A percentile compares a stretch with the other conserved stretches of the same genome.
phyloP scores from a whole-genome alignment of 129 eudicot genomes.

The Tanacetum coccineum region DNA sequence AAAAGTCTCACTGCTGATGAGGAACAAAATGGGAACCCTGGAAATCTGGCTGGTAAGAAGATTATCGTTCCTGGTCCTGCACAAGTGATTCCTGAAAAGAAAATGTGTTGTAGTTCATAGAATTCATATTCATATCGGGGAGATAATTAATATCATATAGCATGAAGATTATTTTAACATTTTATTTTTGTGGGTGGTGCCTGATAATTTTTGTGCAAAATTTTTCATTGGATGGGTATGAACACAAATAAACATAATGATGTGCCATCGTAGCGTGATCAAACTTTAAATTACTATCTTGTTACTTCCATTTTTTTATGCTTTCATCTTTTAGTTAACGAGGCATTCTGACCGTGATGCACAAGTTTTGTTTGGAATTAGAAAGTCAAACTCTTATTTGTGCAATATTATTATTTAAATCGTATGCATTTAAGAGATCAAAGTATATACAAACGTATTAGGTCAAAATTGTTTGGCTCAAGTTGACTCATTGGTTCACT shows the following conservation, averaged over 20 bases:
- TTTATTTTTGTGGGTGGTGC: conserved; percentile 19
- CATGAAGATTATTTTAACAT: neutral
- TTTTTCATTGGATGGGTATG: conserved; percentile 28
- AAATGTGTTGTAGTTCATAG: conserved; percentile 59
- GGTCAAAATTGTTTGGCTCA: too few species aligned
- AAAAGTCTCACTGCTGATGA: conserved; percentile 69
- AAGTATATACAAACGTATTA: too few species aligned
- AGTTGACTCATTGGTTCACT: too few species aligned
- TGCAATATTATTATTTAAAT: too few species aligned
- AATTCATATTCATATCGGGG: conserved; percentile 10
- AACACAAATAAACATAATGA: too few species aligned
- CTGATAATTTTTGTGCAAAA: conserved; percentile 29
- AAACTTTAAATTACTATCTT: conserved; percentile 16
- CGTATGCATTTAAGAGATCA: too few species aligned
- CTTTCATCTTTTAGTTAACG: too few species aligned
- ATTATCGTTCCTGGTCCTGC: conserved; percentile 90
- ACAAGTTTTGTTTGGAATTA: too few species aligned
- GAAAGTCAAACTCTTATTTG: too few species aligned
- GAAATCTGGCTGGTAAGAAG: conserved; percentile 68
- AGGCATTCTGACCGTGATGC: too few species aligned
- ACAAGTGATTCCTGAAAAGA: conserved; percentile 80
- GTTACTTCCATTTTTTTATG: neutral
- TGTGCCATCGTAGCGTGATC: too few species aligned
- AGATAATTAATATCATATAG: neutral
- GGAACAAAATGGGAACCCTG: conserved; percentile 67